Conservation (phyloP, 1,284 basidiomycete genomes). For the Ganoderma sinense region DNA sequence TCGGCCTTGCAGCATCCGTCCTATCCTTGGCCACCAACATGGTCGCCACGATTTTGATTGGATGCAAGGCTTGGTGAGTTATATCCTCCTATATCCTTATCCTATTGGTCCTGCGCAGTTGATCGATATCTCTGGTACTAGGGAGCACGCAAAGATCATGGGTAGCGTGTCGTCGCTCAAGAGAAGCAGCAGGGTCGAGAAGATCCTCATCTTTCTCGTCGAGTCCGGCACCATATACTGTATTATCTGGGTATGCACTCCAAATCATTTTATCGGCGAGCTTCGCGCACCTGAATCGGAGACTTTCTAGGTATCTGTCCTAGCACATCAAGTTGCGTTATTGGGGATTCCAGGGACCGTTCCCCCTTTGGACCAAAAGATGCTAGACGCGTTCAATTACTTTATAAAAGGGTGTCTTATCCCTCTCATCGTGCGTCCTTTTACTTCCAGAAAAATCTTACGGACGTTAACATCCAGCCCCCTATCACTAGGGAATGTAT, state of each 20-base stretch:
- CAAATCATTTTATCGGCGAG: not conserved
- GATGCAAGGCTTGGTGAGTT: not conserved
- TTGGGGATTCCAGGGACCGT: not conserved
- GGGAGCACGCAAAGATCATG: constrained; percentile 14
- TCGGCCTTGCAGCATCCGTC: not conserved
- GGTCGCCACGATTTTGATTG: not conserved
- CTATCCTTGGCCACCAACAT: not conserved
- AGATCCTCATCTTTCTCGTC: constrained; percentile 7
- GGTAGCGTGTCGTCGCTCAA: not conserved
- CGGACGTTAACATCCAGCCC: not conserved
- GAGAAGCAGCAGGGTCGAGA: constrained; percentile 10
- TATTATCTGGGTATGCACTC: constrained; percentile 10
- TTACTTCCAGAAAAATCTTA: too few species aligned
- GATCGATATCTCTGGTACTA: not conserved
- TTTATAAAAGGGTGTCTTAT: constrained; percentile 14
- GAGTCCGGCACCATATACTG: constrained; percentile 17
- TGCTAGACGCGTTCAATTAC: constrained; percentile 8
- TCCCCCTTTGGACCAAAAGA: not conserved
- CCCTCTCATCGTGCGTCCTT: constrained; percentile 10
- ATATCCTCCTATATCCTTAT: too few species aligned
- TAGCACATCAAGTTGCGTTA: constrained; percentile 10
- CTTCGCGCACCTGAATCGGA: not conserved
- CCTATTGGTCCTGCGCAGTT: too few species aligned
- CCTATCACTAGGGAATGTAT: constrained; percentile 1
- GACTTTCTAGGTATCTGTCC: not conserved